A percentile compares a stretch with the other conserved stretches of the same genome.
Evolutionary conservation across 2,329 filamentous ascomycete species (phyloP).

Genomic region (Verticillium longisporum): DNA sequence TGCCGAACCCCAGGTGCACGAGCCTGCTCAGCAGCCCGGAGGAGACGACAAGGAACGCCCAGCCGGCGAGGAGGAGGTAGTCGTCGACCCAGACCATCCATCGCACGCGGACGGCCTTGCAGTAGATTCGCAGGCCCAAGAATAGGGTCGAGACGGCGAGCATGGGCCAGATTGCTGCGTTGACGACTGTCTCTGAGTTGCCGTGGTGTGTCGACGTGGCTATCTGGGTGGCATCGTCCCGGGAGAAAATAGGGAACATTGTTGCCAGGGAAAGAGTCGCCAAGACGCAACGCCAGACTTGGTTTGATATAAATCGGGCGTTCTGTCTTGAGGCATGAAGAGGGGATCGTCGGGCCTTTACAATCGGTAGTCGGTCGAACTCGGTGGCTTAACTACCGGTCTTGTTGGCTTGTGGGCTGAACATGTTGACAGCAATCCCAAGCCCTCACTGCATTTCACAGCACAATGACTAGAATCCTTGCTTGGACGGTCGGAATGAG

Average conservation of each 20-base stretch:
- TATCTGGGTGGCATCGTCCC: background rate
- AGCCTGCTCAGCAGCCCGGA: conserved; percentile 5
- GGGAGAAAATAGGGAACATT: background rate
- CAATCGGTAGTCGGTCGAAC: background rate
- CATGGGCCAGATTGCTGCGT: background rate
- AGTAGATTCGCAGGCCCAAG: conserved; percentile 6
- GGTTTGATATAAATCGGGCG: background rate
- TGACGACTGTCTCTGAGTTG: background rate
- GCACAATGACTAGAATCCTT: background rate
- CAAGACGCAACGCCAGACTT: background rate
- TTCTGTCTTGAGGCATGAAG: background rate
- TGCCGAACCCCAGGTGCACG: conserved; percentile 7
- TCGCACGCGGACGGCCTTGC: conserved; percentile 12
- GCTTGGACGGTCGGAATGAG: background rate
- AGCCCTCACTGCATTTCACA: background rate
- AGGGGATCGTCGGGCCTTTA: background rate
- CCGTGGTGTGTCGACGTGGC: background rate
- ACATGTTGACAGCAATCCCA: too few species aligned
- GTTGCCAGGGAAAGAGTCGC: background rate
- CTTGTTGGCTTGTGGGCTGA: too few species aligned
- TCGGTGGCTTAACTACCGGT: background rate
- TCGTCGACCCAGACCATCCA: conserved; percentile 17
- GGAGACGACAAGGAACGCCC: conserved; percentile 11
- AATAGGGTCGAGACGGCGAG: background rate
- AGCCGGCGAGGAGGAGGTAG: conserved; percentile 18